Base-by-base conservation (phyloP, 805 yeast genomes). In the Wickerhamiella alocasiicola region DNA sequence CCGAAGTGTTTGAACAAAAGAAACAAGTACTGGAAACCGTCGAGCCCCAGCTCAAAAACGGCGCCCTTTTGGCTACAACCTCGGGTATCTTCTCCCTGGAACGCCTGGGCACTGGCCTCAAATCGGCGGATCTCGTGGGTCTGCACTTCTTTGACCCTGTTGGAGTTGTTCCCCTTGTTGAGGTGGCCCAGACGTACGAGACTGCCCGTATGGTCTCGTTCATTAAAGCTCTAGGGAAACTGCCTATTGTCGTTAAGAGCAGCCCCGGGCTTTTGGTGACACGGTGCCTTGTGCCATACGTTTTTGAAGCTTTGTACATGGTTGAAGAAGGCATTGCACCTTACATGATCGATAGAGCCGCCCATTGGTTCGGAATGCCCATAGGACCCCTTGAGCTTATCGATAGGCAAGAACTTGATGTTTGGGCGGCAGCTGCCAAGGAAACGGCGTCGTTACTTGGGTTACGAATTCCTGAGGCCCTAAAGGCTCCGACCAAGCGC, bases 251-350 rank as follows among this genome's bases (percentile, higher is more conserved):
- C 6, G 19, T 30, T 3, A 19, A 37, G 19, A 24, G 23, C 9
- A 19, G 21, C 15, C 35, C 41, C 5, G 28, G 31, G 12, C 24
- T 37, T 4, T 9, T 37, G 15, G 35, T 37, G 3, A 37, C 29
- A 29, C 17, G 35, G 7, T 4, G 29, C 2, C 27, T 37, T 9
- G 26, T 24, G 3, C 35, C 41, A 2, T 37, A 37, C n/a, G 60
- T 91, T 15, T 88, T 91, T 55, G 99, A 91, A 61, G 99, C 93
- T 54, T 74, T 91, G 11, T 91, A 84, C 55, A 65, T 93, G 41
- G 66, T 88, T 34, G 97, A 91, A 49, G 98, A 91, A 55, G 80
- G 95, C 17, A 72, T 83, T 15, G 94, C 95, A 2, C 68, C 88
- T 25, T 78, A 13, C 2, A 15, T 29, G 4, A 37, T 37, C 23